Evolutionary conservation across 306 rosid species (phyloP).

Genomic region (Parietaria judaica): DNA sequence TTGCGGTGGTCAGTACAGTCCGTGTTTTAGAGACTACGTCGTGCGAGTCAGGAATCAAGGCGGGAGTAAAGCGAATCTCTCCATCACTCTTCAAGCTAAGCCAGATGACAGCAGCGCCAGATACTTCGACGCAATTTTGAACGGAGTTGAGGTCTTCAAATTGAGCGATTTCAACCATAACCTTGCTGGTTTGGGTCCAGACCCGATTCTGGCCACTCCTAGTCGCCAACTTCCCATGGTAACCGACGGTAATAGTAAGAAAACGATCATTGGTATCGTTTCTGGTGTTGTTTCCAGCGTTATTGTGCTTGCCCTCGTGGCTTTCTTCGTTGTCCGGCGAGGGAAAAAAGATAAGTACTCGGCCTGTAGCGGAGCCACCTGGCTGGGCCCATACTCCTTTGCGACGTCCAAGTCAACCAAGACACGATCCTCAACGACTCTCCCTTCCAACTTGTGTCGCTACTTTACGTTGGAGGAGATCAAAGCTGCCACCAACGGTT

Average conservation of each 20-base stretch:
- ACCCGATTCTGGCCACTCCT: background rate
- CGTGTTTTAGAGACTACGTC: conserved; percentile 16
- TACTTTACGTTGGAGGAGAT: conserved; percentile 21
- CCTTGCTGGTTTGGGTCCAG: conserved; percentile 31
- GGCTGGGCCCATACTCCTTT: conserved; percentile 3
- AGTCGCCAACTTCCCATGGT: background rate
- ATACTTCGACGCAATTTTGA: conserved; percentile 19
- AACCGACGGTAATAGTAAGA: background rate
- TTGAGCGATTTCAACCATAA: background rate
- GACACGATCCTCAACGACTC: background rate
- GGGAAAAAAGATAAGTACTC: background rate
- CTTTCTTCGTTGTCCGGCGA: background rate
- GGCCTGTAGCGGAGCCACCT: background rate
- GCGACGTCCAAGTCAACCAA: conserved; percentile 9
- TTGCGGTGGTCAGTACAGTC: background rate
- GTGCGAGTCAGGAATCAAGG: background rate
- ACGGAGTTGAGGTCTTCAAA: conserved; percentile 34
- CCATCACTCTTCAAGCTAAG: conserved; percentile 8
- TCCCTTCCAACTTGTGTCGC: conserved; percentile 11
- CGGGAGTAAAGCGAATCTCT: conserved; percentile 5
- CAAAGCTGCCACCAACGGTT: conserved; percentile 17
- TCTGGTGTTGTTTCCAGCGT: conserved; percentile 7
- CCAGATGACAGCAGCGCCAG: background rate
- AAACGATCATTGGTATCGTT: conserved; percentile 1
- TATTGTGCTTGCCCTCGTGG: background rate